These are phyloP conservation scores for Lathyrus oleraceus DNA, from an alignment of 306 rosid genomes.

Conservation along the genomic window DNA sequence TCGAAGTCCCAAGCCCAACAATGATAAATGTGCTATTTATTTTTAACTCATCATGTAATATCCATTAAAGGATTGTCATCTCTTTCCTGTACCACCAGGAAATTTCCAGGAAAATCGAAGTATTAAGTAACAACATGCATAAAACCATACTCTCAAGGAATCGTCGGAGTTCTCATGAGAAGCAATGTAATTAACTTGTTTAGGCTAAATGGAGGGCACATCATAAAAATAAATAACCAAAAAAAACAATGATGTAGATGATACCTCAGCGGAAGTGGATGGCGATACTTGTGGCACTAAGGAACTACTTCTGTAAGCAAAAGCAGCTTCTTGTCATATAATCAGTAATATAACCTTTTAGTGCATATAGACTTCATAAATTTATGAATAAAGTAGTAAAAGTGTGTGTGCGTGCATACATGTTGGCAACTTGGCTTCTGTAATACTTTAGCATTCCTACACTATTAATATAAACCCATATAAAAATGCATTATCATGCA, in stretches of 20 bases:
- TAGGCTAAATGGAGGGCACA: slow-evolving; percentile 9
- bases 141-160: neutral
- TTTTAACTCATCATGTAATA: neutral
- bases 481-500: neutral
- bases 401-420: neutral
- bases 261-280: slow-evolving; percentile 73
- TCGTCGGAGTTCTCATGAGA: neutral
- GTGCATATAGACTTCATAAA: neutral
- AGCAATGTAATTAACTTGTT: slow-evolving; percentile 9
- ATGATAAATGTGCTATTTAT: neutral
- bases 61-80: slow-evolving; percentile 12
- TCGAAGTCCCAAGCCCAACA: slow-evolving; percentile 15
- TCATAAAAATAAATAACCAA: neutral
- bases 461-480: neutral
- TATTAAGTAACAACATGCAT: neutral
- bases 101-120: neutral
- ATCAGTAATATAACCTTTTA: slow-evolving; percentile 9
- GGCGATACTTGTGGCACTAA: slow-evolving; percentile 65
- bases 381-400: slow-evolving; percentile 8
- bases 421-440: neutral
- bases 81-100: neutral
- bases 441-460: neutral
- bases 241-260: slow-evolving; percentile 1
- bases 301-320: slow-evolving; percentile 49
- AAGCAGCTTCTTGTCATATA: slow-evolving; percentile 38